Percentiles rank a stretch among this genome's conserved stretches.
These are phyloP conservation scores for Erigeron philadelphicus DNA, from an alignment of 140 eudicot genomes.

Conservation along the genomic window DNA sequence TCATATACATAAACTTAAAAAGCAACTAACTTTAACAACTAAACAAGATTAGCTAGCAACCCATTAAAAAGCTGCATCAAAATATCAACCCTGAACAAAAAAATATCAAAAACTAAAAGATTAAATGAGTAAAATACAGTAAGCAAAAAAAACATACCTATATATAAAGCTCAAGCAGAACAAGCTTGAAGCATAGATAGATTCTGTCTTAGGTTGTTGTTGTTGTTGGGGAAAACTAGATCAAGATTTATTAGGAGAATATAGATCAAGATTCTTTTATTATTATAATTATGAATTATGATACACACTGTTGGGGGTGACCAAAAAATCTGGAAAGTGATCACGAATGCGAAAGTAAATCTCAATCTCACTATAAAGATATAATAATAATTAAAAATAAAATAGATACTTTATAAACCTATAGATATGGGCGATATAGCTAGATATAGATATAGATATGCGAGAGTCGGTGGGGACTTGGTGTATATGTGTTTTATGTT, in stretches of 20 bases:
- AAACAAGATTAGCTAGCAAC: background rate
- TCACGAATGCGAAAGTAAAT: slow-evolving; percentile 17
- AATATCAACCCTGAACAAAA: background rate
- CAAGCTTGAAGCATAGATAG: background rate
- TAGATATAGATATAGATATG: background rate
- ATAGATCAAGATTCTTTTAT: slow-evolving; percentile 22
- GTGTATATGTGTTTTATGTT: background rate
- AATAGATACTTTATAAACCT: background rate
- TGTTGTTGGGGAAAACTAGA: background rate
- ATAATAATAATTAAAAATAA: background rate
- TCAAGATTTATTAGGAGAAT: background rate
- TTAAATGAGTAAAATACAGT: background rate
- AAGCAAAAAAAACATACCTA: slow-evolving; percentile 25
- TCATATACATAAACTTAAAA: background rate
- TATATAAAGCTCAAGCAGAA: slow-evolving; percentile 6
- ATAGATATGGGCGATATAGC: background rate
- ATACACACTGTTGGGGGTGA: slow-evolving; percentile 22
- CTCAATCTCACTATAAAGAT: background rate
- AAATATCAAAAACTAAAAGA: background rate
- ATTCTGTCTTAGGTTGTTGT: background rate
- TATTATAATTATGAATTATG: background rate
- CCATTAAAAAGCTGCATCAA: background rate
- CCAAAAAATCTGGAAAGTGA: slow-evolving; percentile 32
- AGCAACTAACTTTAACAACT: slow-evolving; percentile 6
- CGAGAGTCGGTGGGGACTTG: slow-evolving; percentile 25